Conservation (phyloP, 1,284 basidiomycete species). For the Stereum hirsutum region DNA sequence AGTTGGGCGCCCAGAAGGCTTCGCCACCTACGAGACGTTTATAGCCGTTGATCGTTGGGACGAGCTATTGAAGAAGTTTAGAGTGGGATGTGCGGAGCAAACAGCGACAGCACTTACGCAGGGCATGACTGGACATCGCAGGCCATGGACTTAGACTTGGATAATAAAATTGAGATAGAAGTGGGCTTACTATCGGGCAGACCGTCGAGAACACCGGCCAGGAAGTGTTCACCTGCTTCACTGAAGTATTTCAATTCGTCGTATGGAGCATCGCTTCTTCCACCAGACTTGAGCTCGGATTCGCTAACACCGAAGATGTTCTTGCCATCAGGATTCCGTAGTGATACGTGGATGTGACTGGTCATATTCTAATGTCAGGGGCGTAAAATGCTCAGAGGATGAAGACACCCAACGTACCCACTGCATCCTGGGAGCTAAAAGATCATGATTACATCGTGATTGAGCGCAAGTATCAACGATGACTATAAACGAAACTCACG, state of each 20-base stretch:
- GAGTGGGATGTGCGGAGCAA: neutral
- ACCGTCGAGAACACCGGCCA: slow-evolving; percentile 86
- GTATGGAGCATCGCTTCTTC: slow-evolving; percentile 55
- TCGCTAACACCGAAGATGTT: slow-evolving; percentile 75
- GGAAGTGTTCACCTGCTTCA: slow-evolving; percentile 82
- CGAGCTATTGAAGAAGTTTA: slow-evolving; percentile 43
- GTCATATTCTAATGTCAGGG: neutral
- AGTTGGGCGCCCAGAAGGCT: slow-evolving; percentile 92
- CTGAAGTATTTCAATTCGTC: slow-evolving; percentile 83
- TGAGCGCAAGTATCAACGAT: neutral
- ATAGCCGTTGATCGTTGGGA: slow-evolving; percentile 95
- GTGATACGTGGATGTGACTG: slow-evolving; percentile 89
- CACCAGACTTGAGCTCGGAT: slow-evolving; percentile 49
- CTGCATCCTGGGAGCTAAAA: slow-evolving; percentile 82
- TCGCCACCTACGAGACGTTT: slow-evolving; percentile 94
- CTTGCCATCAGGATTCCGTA: slow-evolving; percentile 59
- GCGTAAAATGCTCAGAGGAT: neutral
- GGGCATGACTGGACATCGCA: slow-evolving; percentile 43
- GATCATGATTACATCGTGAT: too few relatives aligned
- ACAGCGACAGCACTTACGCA: slow-evolving; percentile 28
- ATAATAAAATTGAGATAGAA: neutral
- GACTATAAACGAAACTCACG: slow-evolving; percentile 34
- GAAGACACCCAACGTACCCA: slow-evolving; percentile 42
- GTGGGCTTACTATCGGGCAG: slow-evolving; percentile 68
- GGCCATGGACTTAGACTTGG: slow-evolving; percentile 1